These are phyloP conservation scores for Hippophae tibetana DNA, from an alignment of 306 rosid genomes.

Conservation along the genomic window DNA sequence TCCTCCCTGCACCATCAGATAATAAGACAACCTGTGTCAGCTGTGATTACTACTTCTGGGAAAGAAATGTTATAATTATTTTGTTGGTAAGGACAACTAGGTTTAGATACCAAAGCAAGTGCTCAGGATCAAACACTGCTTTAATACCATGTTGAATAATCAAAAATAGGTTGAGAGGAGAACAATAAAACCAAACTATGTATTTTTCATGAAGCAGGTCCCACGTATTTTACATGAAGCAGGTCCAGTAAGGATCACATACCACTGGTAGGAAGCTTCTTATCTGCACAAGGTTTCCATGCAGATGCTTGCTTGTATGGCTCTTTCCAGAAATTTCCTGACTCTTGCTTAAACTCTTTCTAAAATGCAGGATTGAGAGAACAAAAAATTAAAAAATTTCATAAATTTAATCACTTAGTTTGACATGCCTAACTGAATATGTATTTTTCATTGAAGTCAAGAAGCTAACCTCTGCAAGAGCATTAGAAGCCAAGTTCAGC, in stretches of 20 bases:
- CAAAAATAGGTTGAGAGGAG: no score
- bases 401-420: conserved; percentile 1
- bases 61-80: no score
- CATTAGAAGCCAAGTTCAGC: conserved; percentile 57
- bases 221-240: neutral
- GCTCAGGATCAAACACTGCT: no score
- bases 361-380: conserved; percentile 15
- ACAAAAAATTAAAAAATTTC: neutral
- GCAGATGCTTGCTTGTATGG: conserved; percentile 43
- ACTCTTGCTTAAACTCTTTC: conserved; percentile 62
- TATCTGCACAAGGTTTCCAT: conserved; percentile 83
- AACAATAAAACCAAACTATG: no score
- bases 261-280: conserved; percentile 42
- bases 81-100: no score
- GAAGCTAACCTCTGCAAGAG: conserved; percentile 58
- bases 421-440: neutral
- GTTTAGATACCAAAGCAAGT: no score
- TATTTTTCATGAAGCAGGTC: no score
- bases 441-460: neutral
- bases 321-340: conserved; percentile 60
- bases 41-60: no score
- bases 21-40: no score
- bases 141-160: no score
- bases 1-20: conserved; percentile 38
- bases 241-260: conserved; percentile 8